phyloP scores from a whole-genome alignment of 2,329 filamentous ascomycete genomes.

The Hirsutella thompsonii region DNA sequence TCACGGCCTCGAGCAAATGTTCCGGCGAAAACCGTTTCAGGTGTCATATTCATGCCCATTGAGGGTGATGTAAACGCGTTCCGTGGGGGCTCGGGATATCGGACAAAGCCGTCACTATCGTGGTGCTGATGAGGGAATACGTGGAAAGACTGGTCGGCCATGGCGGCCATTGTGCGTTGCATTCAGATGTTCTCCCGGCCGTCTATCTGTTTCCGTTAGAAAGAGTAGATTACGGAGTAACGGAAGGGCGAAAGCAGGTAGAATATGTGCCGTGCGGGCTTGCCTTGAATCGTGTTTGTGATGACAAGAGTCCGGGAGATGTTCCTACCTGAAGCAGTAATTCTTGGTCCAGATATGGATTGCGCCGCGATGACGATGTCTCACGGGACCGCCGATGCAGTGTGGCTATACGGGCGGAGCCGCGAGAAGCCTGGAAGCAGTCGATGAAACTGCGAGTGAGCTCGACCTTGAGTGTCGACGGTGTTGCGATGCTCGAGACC shows the following conservation, averaged over 20 bases:
- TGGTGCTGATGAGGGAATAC: constrained; percentile 14
- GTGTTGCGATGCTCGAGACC: not conserved
- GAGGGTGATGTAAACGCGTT: constrained; percentile 24
- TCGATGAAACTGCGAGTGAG: not conserved
- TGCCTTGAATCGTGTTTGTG: not conserved
- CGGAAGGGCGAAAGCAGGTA: not conserved
- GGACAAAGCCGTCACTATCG: constrained; percentile 26
- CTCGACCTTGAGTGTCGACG: not conserved
- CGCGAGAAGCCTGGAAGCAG: not conserved
- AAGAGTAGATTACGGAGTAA: not conserved
- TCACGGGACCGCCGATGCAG: constrained; percentile 2
- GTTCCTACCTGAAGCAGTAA: not conserved
- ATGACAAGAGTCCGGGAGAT: not conserved
- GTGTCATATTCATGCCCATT: constrained; percentile 35
- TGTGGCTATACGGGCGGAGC: not conserved
- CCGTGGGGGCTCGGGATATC: constrained; percentile 33
- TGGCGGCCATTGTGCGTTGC: constrained; percentile 14
- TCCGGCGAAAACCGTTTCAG: constrained; percentile 27
- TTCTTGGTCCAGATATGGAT: constrained; percentile 1
- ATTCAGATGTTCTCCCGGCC: not conserved
- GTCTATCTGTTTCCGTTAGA: not conserved
- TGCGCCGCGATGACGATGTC: not conserved
- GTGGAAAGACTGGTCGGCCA: constrained; percentile 15
- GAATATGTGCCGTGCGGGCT: too few relatives aligned
- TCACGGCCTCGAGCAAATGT: constrained; percentile 4